Evolutionary conservation across 2,329 filamentous ascomycete genomes (phyloP), one percentile per base, ranked within the genome.

Genomic region (Epichloe amarillans): DNA sequence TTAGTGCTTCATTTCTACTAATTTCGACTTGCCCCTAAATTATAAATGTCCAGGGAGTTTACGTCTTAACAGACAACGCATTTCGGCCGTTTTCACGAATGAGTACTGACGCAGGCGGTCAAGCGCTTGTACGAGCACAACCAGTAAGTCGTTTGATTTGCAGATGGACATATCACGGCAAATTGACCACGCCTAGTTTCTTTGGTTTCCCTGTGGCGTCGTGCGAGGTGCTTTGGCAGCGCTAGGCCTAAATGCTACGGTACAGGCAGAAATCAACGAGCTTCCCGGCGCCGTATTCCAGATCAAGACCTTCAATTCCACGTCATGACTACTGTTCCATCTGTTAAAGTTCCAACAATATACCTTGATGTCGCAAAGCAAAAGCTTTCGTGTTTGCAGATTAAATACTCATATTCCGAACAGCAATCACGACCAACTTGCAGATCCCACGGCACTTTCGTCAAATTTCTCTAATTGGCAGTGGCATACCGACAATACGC

Each of bases 201-300:
- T 98, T 14, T 96, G 88, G 79, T 96, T 97, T 62, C 93, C 93
- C 7, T 95, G 90, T 60, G 93, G 93, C 45, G 77, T 98, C 46
- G 87, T 98, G 54, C 79, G 91, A 52, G 93, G 93, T 33, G 89
- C 88, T n/a, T 71, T 98, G 47, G 84, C 89, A n/a, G 89, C 85
- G 47, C 74, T 98, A 72, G 93, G 91, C 5, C 89, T 97, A 59
- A 84, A 83, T 60, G 90, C 90, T 10, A 94, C 84, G 1, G 91
- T 98, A 1, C 87, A 95, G 59, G 93, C 89, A 4, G 93, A 96
- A 69, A 86, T 86, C 50, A 84, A 75, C 51, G 91, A 95, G 64
- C 73, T 98, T 50, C 93, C 93, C 0, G 79, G 79, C 5, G 93
- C 91, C 37, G 88, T 90, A 1, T 98, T 98, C 66, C 93, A 98